A percentile compares a stretch with the other conserved stretches of the same genome.
Conservation (phyloP, 441 rosid genomes). For the Populus hybrid region DNA sequence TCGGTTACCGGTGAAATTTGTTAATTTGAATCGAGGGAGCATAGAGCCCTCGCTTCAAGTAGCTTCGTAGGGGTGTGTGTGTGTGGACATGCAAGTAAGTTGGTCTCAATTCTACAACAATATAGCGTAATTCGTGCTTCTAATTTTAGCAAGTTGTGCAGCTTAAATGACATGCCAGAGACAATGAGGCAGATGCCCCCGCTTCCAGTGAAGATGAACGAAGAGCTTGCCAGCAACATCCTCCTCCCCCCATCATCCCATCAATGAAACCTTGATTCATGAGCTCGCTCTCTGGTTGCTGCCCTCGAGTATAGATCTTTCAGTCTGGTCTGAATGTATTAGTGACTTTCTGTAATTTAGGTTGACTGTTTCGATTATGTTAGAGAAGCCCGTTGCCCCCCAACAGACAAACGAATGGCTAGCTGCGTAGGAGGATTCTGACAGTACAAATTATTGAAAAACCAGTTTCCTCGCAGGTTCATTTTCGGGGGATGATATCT, state of each 20-base stretch:
- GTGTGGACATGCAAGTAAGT: too few species aligned
- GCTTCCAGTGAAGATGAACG: conserved; percentile 78
- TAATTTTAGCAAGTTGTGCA: conserved; percentile 30
- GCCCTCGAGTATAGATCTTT: conserved; percentile 13
- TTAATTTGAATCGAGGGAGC: background rate
- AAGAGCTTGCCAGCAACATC: conserved; percentile 68
- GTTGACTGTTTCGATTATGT: background rate
- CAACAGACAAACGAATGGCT: conserved; percentile 5
- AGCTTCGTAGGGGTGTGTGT: too few species aligned
- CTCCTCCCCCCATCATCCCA: conserved; percentile 58
- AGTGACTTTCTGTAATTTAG: conserved; percentile 2
- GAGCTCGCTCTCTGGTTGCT: conserved; percentile 20
- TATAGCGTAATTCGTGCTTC: background rate
- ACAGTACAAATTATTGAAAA: conserved; percentile 4
- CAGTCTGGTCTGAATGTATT: conserved; percentile 16
- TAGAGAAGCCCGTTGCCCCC: background rate
- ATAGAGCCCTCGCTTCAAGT: background rate
- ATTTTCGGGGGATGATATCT: background rate
- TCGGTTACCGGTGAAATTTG: background rate
- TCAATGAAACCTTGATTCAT: conserved; percentile 43
- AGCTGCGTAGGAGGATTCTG: conserved; percentile 18
- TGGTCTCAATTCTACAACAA: too few species aligned
- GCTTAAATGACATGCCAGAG: conserved; percentile 80
- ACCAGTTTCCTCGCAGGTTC: background rate
- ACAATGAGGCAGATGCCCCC: conserved; percentile 93